Base-by-base conservation (phyloP, 495 filamentous ascomycete species). In the Cercophora newfieldiana region DNA sequence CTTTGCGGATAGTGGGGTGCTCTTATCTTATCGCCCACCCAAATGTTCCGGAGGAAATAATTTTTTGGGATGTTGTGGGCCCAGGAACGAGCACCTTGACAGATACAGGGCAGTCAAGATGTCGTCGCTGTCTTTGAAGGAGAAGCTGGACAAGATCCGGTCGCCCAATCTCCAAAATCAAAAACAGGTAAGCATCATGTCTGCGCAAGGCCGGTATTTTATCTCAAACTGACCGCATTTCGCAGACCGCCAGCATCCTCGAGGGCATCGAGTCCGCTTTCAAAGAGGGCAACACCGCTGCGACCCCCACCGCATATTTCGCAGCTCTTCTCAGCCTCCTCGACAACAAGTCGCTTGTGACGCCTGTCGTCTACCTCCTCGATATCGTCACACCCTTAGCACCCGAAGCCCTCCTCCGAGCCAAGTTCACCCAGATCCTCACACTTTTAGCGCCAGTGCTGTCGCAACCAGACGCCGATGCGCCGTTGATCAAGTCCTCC, bases 161-260 rank as follows among this genome's bases (percentile, higher is more conserved):
- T 93, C 91, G 76, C 95, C 95, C 28, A 96, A 96, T 81, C 88
- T 97, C 70, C 90, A 98, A 77, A 98, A 91, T 79, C 92, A 96
- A 80, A 88, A 94, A 77, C 92, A 95, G 85, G 92, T 94, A 80
- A 70, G 82, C 22, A 18, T 60, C 3, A 26, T 57, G 60, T 64
- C 33, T 33, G 1, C 61, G 16, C 0, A 49, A n/a, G 7, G 10
- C 16, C 30, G 12, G 14, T 5, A 25, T 44, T 10, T 47, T 8
- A 44, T 44, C 54, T 44, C 28, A 12, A 31, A 30, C 63, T 67
- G 56, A 72, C 69, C 29, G 58, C 49, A 50, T 57, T 12, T 54
- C 59, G 30, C 73, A 98, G 93, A 96, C 91, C 67, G 88, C 88
- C 58, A 88, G 94, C 71, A 91, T 98, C 61, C 87, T 99, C 62